phyloP scores from a whole-genome alignment of 495 filamentous ascomycete species.

The Podospora didyma region DNA sequence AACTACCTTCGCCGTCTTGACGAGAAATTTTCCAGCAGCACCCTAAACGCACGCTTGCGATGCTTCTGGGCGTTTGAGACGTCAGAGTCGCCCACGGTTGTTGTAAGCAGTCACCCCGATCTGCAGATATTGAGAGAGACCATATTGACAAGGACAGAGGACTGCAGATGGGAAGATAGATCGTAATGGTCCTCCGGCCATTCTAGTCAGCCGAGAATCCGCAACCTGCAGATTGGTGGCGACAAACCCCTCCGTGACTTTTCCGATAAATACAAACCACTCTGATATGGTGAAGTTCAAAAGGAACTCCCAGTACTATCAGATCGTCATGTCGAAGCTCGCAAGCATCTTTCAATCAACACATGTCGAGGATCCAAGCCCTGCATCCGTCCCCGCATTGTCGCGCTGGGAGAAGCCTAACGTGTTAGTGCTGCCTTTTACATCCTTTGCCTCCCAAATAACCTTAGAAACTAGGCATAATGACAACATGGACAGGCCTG shows the following conservation, averaged over 20 bases:
- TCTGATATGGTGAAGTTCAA: constrained; percentile 19
- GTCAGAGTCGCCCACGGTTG: constrained; percentile 8
- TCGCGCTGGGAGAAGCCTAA: too few species aligned
- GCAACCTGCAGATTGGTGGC: constrained; percentile 14
- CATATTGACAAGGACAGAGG: not conserved
- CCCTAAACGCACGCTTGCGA: not conserved
- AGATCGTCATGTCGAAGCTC: not conserved
- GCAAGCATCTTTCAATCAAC: not conserved
- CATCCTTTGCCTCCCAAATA: too few species aligned
- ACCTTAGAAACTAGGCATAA: too few species aligned
- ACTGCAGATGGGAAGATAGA: constrained; percentile 2
- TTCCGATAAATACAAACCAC: constrained; percentile 17
- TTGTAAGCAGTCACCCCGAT: constrained; percentile 5
- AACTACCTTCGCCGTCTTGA: constrained; percentile 14
- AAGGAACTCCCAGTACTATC: constrained; percentile 1
- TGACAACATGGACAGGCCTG: too few species aligned
- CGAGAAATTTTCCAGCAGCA: constrained; percentile 8
- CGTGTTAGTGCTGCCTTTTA: too few species aligned
- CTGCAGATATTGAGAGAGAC: not conserved
- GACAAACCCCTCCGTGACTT: not conserved
- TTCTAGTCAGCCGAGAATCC: constrained; percentile 17
- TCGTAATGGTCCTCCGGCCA: constrained; percentile 5
- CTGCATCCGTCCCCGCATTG: too few species aligned
- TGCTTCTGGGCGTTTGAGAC: constrained; percentile 19
- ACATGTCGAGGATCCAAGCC: too few species aligned